Conservation (phyloP, 202 grass and related monocot genomes). For the Hordeum pubiflorum region DNA sequence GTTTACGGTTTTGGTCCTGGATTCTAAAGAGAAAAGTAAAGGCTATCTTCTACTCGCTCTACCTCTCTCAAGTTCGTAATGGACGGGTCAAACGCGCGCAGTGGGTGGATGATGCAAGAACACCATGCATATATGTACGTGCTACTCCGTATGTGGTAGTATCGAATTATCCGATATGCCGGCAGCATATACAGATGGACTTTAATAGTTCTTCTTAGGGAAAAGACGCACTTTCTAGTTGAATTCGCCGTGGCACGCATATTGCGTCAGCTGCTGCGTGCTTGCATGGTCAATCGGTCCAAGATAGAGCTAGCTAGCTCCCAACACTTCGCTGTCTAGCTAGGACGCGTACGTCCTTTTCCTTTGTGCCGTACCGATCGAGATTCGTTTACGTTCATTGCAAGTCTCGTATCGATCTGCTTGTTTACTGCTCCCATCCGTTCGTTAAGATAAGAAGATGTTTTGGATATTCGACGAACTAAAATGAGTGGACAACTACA, state of each 20-base stretch:
- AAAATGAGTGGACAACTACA: no score
- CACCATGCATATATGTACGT: not conserved
- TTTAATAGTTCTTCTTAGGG: not conserved
- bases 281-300: not conserved
- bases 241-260: not conserved
- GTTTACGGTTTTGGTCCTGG: not conserved
- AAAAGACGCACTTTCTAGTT: constrained; percentile 7
- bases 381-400: constrained; percentile 11
- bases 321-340: not conserved
- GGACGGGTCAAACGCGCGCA: not conserved
- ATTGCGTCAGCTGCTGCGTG: not conserved
- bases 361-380: not conserved
- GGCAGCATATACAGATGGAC: not conserved
- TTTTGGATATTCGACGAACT: no score
- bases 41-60: not conserved
- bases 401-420: not conserved
- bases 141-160: no score
- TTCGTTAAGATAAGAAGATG: no score
- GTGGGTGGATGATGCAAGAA: constrained; percentile 11
- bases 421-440: no score
- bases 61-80: not conserved
- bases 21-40: constrained; percentile 11
- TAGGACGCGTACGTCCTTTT: not conserved
- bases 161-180: not conserved
- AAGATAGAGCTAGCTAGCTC: not conserved